Conservation (phyloP, 2,329 filamentous ascomycete species). For the Onygena corvina region DNA sequence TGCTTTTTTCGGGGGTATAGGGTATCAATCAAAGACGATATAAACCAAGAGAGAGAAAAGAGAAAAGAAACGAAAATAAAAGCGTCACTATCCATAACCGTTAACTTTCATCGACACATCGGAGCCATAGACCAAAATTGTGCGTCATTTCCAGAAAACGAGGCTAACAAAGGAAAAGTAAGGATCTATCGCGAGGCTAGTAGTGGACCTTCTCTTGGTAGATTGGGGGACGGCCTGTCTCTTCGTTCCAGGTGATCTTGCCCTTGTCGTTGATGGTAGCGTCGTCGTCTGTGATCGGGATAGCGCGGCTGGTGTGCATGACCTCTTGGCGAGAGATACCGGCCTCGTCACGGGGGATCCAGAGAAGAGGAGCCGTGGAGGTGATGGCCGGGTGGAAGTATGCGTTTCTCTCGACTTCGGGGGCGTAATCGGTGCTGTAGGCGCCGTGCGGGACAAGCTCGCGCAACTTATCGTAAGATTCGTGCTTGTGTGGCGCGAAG, state of each 20-base stretch:
- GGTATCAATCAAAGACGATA: not conserved
- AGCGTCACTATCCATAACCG: not conserved
- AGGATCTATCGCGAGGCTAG: conserved; percentile 21
- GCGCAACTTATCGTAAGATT: conserved; percentile 59
- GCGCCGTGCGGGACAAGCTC: conserved; percentile 52
- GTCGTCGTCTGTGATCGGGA: conserved; percentile 70
- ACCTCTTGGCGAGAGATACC: conserved; percentile 70
- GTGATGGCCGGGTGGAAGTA: conserved; percentile 62
- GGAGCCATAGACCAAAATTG: not conserved
- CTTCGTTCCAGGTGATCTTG: conserved; percentile 47
- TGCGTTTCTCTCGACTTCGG: conserved; percentile 52
- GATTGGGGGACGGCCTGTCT: conserved; percentile 47
- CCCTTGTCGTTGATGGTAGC: conserved; percentile 60
- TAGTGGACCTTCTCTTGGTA: conserved; percentile 47
- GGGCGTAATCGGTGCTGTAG: conserved; percentile 47
- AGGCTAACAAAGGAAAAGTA: not conserved
- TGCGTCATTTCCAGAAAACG: not conserved
- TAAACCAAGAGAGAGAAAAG: no score
- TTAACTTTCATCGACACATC: not conserved
- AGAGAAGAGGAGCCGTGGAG: conserved; percentile 55
- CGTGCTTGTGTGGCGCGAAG: conserved; percentile 65
- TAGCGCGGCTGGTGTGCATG: conserved; percentile 55
- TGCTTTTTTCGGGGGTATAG: conserved; percentile 4
- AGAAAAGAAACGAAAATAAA: not conserved
- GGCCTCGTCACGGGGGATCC: conserved; percentile 66